Evolutionary conservation across 768 basidiomycete species (phyloP), one percentile per base, ranked within the genome.

Genomic region (Calocybe indica): DNA sequence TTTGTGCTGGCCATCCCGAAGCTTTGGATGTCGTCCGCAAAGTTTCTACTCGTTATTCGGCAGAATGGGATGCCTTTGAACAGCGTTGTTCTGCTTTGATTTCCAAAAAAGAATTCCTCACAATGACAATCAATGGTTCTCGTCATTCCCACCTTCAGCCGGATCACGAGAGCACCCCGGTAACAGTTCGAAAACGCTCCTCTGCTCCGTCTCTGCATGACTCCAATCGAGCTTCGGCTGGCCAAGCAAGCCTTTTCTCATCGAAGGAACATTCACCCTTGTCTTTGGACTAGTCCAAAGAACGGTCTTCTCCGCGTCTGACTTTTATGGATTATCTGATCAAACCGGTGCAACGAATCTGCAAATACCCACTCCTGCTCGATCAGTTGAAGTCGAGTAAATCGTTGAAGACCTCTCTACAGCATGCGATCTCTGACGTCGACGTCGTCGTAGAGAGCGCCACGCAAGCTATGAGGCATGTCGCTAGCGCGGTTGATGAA

Each of bases 321-420:
- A 73, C 75, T 48, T 82, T 88, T 63, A 69, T 80, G 55, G 95
- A 98, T 67, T 93, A 93, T 61, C 76, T 97, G 68, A 97, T 99
- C 69, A 92, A 92, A 65, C 95, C 95, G n/a, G 78, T 97, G 11
- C 95, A 99, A 65, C 75, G 93, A 43, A 86, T 99, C 43, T 97
- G 94, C 77, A 89, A 85, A 56, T 99, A 99, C 60, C 92, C 93
- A 12, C 76, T 98, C 43, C 75, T 99, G 7, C 78, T 99, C 39
- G 84, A 83, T 48, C 83, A 88, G 56, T 75, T 96, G 33, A 63
- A 65, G 43, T 62, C 69, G 4, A 58, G 65, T 10, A 69, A 69
- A 51, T 48, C 61, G 10, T 46, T 65, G 29, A 59, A 58, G 35
- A 52, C 57, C 9, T 53, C 60, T 39, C 55, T 58, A 28, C 58